Evolutionary conservation across 2,329 filamentous ascomycete species (phyloP).

Genomic region (Neofusicoccum sp.): DNA sequence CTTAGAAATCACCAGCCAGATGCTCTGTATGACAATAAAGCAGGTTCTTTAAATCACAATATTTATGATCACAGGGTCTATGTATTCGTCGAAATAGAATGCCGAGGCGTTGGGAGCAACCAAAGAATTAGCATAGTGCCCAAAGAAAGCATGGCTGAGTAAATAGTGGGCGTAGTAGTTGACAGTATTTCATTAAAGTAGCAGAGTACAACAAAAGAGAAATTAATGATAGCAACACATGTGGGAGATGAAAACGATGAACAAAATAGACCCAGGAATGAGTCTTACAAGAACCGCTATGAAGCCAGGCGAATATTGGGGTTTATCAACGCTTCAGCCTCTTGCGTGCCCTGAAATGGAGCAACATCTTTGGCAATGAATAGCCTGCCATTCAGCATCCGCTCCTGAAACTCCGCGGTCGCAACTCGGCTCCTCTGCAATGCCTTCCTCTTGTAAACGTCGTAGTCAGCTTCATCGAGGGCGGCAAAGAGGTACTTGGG

Average conservation of each 20-base stretch:
- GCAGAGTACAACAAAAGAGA: background rate
- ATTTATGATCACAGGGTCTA: too few relatives aligned
- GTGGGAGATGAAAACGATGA: background rate
- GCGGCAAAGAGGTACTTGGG: slow-evolving; percentile 31
- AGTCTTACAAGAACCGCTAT: background rate
- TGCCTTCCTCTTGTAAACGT: background rate
- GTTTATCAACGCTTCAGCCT: background rate
- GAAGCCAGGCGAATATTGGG: background rate
- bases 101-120: too few relatives aligned
- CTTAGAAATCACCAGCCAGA: too few relatives aligned
- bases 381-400: background rate
- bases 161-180: too few relatives aligned
- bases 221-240: background rate
- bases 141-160: too few relatives aligned
- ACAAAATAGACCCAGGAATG: background rate
- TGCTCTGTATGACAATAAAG: too few relatives aligned
- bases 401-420: background rate
- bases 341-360: background rate
- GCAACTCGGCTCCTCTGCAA: background rate
- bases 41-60: too few relatives aligned
- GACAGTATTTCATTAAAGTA: too few relatives aligned
- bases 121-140: too few relatives aligned
- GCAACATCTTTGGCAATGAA: background rate
- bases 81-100: too few relatives aligned
- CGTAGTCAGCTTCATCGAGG: background rate